Evolutionary conservation across 495 filamentous ascomycete genomes (phyloP).

Genomic region (Trichoderma gamsii): DNA sequence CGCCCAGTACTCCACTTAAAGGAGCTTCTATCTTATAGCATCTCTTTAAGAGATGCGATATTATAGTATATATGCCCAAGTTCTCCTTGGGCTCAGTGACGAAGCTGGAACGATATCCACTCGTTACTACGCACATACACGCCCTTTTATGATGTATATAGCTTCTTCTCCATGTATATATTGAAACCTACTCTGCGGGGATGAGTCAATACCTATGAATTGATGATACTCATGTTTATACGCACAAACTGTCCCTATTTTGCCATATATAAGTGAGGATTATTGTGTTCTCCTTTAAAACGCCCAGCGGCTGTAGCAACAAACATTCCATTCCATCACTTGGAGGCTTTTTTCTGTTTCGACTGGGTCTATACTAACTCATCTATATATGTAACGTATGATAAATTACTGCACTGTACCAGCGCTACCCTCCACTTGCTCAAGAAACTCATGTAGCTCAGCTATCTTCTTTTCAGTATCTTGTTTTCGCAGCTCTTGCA

Average conservation of each 20-base stretch:
- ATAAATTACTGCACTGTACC: conserved; percentile 15
- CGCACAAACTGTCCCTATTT: background rate
- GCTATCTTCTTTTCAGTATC: background rate
- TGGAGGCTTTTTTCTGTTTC: background rate
- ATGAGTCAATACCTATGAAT: background rate
- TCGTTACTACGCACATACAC: background rate
- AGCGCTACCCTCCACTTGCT: conserved; percentile 17
- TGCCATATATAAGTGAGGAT: background rate
- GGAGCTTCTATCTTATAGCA: no score
- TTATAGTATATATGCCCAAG: background rate
- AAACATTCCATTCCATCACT: background rate
- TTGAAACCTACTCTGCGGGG: background rate
- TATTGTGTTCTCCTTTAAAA: background rate
- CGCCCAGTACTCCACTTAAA: conserved; percentile 28
- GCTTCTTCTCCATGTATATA: conserved; percentile 13
- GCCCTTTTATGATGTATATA: conserved; percentile 14
- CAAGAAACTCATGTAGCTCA: background rate
- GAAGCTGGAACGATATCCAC: background rate
- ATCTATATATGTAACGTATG: conserved; percentile 8
- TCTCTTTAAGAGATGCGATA: background rate
- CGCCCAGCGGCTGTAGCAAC: no score
- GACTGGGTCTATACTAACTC: background rate
- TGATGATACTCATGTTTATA: conserved; percentile 9
- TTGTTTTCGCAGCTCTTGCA: conserved; percentile 5
- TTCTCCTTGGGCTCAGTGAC: conserved; percentile 15